Evolutionary conservation across 1,284 basidiomycete species (phyloP).

Genomic region (Ceratobasidium sp.): DNA sequence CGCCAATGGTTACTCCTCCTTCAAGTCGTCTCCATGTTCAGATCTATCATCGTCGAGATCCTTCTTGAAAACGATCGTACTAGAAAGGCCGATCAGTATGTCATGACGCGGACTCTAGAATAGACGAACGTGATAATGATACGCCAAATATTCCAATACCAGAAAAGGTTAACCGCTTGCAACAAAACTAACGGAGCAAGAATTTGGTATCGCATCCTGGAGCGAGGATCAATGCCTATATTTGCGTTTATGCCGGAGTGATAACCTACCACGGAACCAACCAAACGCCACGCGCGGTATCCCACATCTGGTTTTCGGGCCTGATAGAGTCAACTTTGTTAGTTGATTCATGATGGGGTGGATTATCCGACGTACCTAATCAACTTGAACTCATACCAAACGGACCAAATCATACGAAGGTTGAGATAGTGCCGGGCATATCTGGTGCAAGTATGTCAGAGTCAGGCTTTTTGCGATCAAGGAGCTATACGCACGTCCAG

Average conservation of each 20-base stretch:
- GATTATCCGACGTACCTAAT: conserved; percentile 71
- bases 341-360: conserved; percentile 3
- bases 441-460: conserved; percentile 56
- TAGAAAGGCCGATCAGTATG: conserved; percentile 38
- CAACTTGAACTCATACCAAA: conserved; percentile 82
- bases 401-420: conserved; percentile 85
- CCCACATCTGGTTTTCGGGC: conserved; percentile 68
- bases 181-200: conserved; percentile 79
- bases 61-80: conserved; percentile 48
- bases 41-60: conserved; percentile 58
- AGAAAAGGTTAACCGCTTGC: conserved; percentile 88
- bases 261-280: conserved; percentile 66
- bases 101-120: neutral
- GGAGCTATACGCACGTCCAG: conserved; percentile 78
- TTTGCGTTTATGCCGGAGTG: neutral
- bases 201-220: conserved; percentile 81
- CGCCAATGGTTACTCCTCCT: conserved; percentile 44
- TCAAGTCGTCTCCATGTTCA: conserved; percentile 57
- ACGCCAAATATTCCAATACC: conserved; percentile 85
- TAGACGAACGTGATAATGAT: conserved; percentile 65
- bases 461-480: neutral
- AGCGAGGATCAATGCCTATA: neutral
- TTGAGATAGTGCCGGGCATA: conserved; percentile 98
- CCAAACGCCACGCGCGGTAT: conserved; percentile 73
- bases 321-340: neutral